These are phyloP conservation scores for Saxophila tyrrhenica DNA, from an alignment of 495 filamentous ascomycete species.

Conservation along the genomic window DNA sequence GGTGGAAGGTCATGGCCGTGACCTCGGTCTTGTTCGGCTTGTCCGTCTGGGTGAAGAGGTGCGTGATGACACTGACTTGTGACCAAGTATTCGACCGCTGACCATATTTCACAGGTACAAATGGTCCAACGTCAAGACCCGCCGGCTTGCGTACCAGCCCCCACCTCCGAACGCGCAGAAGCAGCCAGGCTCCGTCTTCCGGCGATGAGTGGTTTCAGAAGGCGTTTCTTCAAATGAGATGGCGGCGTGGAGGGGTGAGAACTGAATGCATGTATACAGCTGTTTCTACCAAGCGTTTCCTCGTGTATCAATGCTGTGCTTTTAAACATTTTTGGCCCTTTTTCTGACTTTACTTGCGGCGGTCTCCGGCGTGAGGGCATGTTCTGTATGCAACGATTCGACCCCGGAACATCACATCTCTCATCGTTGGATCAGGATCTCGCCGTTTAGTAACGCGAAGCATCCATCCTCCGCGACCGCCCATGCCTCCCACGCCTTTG, in stretches of 20 bases:
- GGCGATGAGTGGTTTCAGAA: conserved; percentile 3
- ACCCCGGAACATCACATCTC: too few species aligned
- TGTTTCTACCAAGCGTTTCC: conserved; percentile 2
- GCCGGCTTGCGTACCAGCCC: conserved; percentile 81
- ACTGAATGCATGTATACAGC: conserved; percentile 3
- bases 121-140: conserved; percentile 89
- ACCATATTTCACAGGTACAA: conserved; percentile 57
- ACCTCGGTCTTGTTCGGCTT: conserved; percentile 67
- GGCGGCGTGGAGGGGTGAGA: too few species aligned
- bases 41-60: conserved; percentile 93
- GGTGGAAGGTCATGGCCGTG: conserved; percentile 79
- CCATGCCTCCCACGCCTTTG: conserved; percentile 35
- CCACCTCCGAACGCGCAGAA: conserved; percentile 33
- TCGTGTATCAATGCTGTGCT: conserved; percentile 1
- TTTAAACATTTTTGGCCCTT: not conserved
- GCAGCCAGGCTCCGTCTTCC: conserved; percentile 10
- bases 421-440: conserved; percentile 36
- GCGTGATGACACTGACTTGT: conserved; percentile 3
- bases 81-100: conserved; percentile 2
- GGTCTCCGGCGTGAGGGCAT: not conserved
- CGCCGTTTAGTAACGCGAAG: conserved; percentile 6
- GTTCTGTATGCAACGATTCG: too few species aligned
- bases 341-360: not conserved
- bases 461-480: conserved; percentile 24
- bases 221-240: too few species aligned